Conservation (phyloP, 768 basidiomycete genomes). For the Filobasidium wieringae region DNA sequence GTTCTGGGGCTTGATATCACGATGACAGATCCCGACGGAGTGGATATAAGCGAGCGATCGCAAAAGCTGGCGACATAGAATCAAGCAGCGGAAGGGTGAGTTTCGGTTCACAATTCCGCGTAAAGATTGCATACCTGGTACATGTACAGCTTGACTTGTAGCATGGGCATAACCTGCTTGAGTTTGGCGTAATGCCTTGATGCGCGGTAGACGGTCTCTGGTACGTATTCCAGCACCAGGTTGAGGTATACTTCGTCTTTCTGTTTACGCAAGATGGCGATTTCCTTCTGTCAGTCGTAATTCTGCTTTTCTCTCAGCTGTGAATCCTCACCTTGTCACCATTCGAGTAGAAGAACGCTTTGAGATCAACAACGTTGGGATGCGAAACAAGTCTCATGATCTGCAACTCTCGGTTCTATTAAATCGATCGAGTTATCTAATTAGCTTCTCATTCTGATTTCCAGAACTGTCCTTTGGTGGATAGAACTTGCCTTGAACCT, state of each 20-base stretch:
- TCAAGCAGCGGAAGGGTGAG: neutral
- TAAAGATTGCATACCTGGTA: conserved; percentile 44
- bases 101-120: neutral
- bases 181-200: conserved; percentile 98
- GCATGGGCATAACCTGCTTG: conserved; percentile 99
- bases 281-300: neutral
- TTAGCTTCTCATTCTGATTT: conserved; percentile 5
- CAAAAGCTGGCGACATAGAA: conserved; percentile 55
- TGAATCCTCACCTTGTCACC: conserved; percentile 76
- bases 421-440: neutral
- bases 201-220: conserved; percentile 97
- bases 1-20: conserved; percentile 99
- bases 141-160: conserved; percentile 99
- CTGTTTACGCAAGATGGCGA: conserved; percentile 45
- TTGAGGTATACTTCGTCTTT: conserved; percentile 99
- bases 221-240: conserved; percentile 96
- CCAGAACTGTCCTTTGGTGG: neutral
- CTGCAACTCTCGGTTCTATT: conserved; percentile 94
- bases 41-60: conserved; percentile 98
- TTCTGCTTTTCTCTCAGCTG: neutral
- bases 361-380: conserved; percentile 95
- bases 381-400: conserved; percentile 96
- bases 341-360: conserved; percentile 97
- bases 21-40: conserved; percentile 97
- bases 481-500: conserved; percentile 82